Evolutionary conservation across 148 eudicot genomes (phyloP).

Genomic region (Spergularia marina): DNA sequence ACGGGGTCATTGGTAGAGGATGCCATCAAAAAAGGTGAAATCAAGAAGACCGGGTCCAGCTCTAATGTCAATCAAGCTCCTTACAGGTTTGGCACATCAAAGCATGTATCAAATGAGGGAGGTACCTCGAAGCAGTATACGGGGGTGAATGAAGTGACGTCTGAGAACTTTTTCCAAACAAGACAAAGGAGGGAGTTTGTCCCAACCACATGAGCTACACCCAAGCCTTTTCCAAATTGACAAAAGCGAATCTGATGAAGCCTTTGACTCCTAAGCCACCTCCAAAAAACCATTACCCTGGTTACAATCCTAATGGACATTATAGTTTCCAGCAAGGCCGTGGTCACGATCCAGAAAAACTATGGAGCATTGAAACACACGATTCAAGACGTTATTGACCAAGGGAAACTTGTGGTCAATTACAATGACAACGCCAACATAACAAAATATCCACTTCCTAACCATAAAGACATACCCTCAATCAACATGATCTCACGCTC

Average conservation of each 20-base stretch:
- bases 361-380: background rate
- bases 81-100: background rate
- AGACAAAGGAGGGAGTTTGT: background rate
- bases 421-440: background rate
- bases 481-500: background rate
- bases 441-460: background rate
- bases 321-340: background rate
- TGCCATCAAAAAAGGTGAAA: background rate
- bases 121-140: background rate
- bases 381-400: background rate
- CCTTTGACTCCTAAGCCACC: background rate
- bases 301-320: no score
- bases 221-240: background rate
- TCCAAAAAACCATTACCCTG: background rate
- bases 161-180: background rate
- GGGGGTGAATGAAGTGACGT: background rate
- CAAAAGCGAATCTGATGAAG: background rate
- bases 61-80: no score
- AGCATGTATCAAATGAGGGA: no score
- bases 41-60: background rate
- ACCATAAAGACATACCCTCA: background rate
- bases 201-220: background rate
- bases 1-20: background rate
- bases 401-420: background rate
- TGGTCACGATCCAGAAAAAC: background rate